Evolutionary conservation across 1,284 basidiomycete species (phyloP).

Genomic region (Heterobasidion annosum): DNA sequence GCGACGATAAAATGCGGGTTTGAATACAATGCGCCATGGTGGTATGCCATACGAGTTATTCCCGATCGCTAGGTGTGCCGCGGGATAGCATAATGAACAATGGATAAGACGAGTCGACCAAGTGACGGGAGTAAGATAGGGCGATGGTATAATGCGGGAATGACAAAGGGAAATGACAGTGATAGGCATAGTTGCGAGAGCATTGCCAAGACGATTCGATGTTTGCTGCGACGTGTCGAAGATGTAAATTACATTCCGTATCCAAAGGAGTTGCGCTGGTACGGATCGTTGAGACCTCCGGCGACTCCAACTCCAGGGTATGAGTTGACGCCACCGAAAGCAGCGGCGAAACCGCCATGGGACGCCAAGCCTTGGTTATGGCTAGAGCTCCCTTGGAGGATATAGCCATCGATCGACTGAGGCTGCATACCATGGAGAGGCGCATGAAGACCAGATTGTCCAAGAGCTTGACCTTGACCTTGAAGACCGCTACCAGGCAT

Average conservation of each 20-base stretch:
- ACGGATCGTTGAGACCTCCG: conserved; percentile 55
- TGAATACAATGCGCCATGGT: conserved; percentile 17
- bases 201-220: conserved; percentile 8
- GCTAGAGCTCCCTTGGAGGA: conserved; percentile 59
- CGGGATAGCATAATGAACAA: conserved; percentile 16
- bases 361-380: conserved; percentile 53
- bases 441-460: conserved; percentile 28
- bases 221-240: conserved; percentile 6
- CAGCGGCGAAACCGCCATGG: conserved; percentile 47
- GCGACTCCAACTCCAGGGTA: conserved; percentile 40
- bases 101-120: conserved; percentile 4
- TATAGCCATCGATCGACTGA: conserved; percentile 69
- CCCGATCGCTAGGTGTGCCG: conserved; percentile 10
- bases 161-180: background rate
- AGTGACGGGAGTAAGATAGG: conserved; percentile 10
- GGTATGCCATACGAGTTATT: conserved; percentile 14
- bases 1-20: conserved; percentile 13
- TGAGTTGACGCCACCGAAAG: conserved; percentile 37
- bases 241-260: conserved; percentile 60
- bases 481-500: conserved; percentile 36
- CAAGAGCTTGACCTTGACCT: conserved; percentile 32
- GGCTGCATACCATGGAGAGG: conserved; percentile 53
- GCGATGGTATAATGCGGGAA: conserved; percentile 11
- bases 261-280: conserved; percentile 62
- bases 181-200: background rate